Evolutionary conservation across 2,329 filamentous ascomycete genomes (phyloP).

Genomic region (Paecilomyces sp.): DNA sequence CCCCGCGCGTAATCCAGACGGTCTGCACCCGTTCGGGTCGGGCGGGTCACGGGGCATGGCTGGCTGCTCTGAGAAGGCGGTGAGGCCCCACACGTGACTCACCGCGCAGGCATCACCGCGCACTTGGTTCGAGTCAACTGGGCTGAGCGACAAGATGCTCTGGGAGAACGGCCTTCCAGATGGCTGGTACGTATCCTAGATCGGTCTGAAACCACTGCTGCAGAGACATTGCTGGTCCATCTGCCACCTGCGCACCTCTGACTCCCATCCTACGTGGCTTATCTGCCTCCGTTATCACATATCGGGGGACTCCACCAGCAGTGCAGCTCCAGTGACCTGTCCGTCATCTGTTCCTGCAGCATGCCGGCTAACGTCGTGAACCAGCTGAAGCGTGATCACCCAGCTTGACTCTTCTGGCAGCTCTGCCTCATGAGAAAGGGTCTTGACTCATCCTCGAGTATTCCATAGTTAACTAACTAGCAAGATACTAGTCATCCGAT

Average conservation of each 20-base stretch:
- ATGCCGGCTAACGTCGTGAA: not conserved
- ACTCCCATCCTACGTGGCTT: not conserved
- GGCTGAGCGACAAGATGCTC: not conserved
- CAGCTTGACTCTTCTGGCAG: not conserved
- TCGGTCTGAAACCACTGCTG: not conserved
- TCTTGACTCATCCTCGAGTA: not conserved
- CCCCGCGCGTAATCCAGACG: slow-evolving; percentile 10
- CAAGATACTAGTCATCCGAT: not conserved
- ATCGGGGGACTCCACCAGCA: not conserved
- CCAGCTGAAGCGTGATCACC: not conserved
- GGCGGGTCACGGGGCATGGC: not conserved
- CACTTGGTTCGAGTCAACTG: not conserved
- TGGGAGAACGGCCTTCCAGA: not conserved
- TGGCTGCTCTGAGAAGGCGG: slow-evolving; percentile 10
- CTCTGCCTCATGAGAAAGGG: not conserved
- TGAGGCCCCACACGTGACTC: slow-evolving; percentile 9
- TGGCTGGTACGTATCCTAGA: not conserved
- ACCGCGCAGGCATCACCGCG: not conserved
- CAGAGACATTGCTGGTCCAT: not conserved
- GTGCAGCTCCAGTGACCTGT: not conserved
- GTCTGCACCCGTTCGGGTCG: not conserved
- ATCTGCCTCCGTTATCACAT: not conserved
- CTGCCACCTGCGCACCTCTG: not conserved
- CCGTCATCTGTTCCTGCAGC: not conserved
- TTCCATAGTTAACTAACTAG: not conserved